phyloP scores from a whole-genome alignment of 2,329 filamentous ascomycete genomes.

The Leptographium galeiforme region DNA sequence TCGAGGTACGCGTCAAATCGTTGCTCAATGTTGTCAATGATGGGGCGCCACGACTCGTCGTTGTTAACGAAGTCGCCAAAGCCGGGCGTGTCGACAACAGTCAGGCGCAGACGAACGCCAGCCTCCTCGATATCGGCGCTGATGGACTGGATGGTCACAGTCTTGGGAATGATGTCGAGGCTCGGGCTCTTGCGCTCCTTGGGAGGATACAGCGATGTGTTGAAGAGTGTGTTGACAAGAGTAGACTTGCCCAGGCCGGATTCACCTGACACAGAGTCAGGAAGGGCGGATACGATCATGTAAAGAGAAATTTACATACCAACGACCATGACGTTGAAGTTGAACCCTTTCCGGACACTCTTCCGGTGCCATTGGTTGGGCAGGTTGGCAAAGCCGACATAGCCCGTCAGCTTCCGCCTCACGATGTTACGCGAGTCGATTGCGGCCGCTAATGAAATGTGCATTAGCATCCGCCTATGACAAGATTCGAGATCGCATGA shows the following conservation, averaged over 20 bases:
- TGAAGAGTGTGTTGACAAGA: slow-evolving; percentile 98
- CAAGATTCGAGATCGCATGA: neutral
- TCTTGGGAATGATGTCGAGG: slow-evolving; percentile 97
- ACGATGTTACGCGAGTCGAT: slow-evolving; percentile 87
- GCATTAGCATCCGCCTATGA: neutral
- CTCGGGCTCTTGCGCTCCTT: slow-evolving; percentile 97
- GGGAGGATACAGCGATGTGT: slow-evolving; percentile 95
- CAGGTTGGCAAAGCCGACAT: slow-evolving; percentile 96
- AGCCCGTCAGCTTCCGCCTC: slow-evolving; percentile 93
- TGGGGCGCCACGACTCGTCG: slow-evolving; percentile 97
- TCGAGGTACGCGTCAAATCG: slow-evolving; percentile 97
- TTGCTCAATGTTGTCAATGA: slow-evolving; percentile 99
- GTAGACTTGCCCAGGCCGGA: slow-evolving; percentile 98
- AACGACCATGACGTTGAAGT: slow-evolving; percentile 99
- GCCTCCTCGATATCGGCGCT: slow-evolving; percentile 98
- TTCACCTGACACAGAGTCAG: slow-evolving; percentile 53
- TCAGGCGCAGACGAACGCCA: slow-evolving; percentile 87
- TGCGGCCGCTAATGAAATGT: slow-evolving; percentile 23
- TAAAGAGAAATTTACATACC: slow-evolving; percentile 47
- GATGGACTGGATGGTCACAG: slow-evolving; percentile 86
- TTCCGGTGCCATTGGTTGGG: slow-evolving; percentile 99
- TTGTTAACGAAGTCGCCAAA: slow-evolving; percentile 99
- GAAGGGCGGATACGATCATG: too few species aligned
- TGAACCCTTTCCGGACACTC: slow-evolving; percentile 99
- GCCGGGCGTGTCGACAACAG: slow-evolving; percentile 92